phyloP scores from a whole-genome alignment of 169 alveolate species.

The Eimeria necatrix region DNA sequence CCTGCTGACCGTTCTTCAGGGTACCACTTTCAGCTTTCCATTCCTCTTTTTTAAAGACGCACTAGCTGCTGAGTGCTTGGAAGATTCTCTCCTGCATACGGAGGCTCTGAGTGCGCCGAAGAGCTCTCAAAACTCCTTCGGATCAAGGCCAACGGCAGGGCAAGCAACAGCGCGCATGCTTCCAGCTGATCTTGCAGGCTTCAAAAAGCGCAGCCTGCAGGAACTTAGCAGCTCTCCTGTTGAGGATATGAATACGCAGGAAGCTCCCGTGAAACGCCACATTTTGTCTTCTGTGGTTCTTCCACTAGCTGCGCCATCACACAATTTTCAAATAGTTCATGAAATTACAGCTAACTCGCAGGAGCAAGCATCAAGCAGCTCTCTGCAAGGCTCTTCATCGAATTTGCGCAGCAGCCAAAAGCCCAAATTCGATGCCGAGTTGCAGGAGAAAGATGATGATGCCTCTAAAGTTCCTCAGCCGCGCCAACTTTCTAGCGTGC shows the following conservation, averaged over 20 bases:
- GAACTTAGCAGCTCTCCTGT: background rate
- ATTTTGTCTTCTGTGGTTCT: slow-evolving; percentile 19
- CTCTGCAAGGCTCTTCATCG: too few relatives aligned
- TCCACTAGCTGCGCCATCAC: slow-evolving; percentile 9
- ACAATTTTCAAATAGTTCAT: background rate
- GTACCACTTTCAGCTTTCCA: slow-evolving; percentile 47
- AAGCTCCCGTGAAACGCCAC: slow-evolving; percentile 8
- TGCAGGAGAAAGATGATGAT: background rate
- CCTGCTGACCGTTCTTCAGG: slow-evolving; percentile 38
- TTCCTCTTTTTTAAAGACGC: slow-evolving; percentile 55
- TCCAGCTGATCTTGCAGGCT: background rate
- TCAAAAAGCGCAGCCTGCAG: slow-evolving; percentile 4
- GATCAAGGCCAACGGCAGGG: background rate
- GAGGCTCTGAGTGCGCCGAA: slow-evolving; percentile 44
- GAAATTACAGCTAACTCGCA: background rate
- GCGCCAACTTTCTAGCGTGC: background rate
- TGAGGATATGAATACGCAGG: background rate
- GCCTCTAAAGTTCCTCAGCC: background rate
- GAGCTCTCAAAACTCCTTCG: slow-evolving; percentile 6
- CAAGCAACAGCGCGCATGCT: background rate
- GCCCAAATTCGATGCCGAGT: background rate
- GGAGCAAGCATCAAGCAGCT: background rate
- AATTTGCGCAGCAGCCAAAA: too few relatives aligned
- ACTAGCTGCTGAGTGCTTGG: slow-evolving; percentile 57
- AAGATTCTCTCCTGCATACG: slow-evolving; percentile 43